Evolutionary conservation across 1,139 yeast genomes (phyloP).

Genomic region (Sugiyamaella xylanicola): DNA sequence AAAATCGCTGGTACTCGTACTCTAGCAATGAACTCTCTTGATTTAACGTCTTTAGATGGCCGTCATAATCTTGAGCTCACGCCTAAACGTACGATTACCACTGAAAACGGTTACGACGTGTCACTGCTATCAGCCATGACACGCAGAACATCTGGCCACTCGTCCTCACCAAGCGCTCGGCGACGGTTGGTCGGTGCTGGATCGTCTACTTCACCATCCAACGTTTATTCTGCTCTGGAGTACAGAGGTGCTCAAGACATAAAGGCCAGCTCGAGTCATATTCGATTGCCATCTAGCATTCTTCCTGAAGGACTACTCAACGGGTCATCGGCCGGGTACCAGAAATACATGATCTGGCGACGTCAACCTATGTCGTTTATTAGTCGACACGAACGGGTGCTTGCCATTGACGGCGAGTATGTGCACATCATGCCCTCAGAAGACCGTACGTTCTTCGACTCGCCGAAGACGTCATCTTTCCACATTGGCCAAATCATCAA

Average conservation of each 20-base stretch:
- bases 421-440: constrained; percentile 86
- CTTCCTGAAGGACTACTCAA: constrained; percentile 25
- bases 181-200: constrained; percentile 20
- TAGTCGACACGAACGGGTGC: constrained; percentile 75
- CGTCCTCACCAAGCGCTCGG: neutral
- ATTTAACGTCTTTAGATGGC: constrained; percentile 31
- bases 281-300: constrained; percentile 14
- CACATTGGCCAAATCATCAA: constrained; percentile 78
- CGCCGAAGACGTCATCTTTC: constrained; percentile 83
- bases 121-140: constrained; percentile 6
- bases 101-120: constrained; percentile 35
- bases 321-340: constrained; percentile 39
- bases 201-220: neutral
- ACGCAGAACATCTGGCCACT: neutral
- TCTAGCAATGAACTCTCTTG: constrained; percentile 25
- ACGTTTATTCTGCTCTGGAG: constrained; percentile 15
- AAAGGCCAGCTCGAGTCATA: constrained; percentile 5
- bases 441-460: constrained; percentile 64
- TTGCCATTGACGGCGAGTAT: constrained; percentile 92
- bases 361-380: constrained; percentile 83
- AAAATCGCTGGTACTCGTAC: constrained; percentile 40
- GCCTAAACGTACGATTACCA: constrained; percentile 37
- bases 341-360: constrained; percentile 80
- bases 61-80: constrained; percentile 37
- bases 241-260: constrained; percentile 13